A percentile compares a stretch with the other conserved stretches of the same genome.
Conservation (phyloP, 306 rosid genomes). For the Hippophae tibetana region DNA sequence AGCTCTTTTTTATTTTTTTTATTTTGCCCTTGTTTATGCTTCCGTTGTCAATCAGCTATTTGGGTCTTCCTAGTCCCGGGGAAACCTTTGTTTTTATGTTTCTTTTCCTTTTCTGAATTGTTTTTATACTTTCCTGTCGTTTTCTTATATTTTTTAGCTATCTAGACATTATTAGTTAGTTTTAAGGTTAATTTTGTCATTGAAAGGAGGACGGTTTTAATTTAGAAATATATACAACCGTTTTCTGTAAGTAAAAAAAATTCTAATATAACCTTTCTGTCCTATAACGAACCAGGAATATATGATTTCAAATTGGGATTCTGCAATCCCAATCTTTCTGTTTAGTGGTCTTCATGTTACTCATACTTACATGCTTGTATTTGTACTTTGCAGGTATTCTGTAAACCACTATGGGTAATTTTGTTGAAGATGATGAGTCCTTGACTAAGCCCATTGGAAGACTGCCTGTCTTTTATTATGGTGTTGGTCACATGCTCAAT, state of each 20-base stretch:
- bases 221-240: background rate
- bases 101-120: no score
- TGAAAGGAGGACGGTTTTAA: background rate
- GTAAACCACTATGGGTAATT: slow-evolving; percentile 31
- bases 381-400: slow-evolving; percentile 33
- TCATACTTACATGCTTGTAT: slow-evolving; percentile 14
- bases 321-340: slow-evolving; percentile 1
- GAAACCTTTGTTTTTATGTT: no score
- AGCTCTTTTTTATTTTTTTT: no score
- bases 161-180: no score
- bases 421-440: slow-evolving; percentile 39
- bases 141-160: background rate
- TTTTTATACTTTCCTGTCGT: background rate
- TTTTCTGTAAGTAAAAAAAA: background rate
- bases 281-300: no score
- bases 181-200: background rate
- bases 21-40: no score
- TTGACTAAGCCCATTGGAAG: slow-evolving; percentile 53
- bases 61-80: no score
- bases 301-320: no score
- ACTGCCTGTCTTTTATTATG: slow-evolving; percentile 61
- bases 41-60: no score
- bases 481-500: slow-evolving; percentile 95
- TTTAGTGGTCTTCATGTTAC: background rate
- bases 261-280: background rate